These are phyloP conservation scores for Populus hybrid DNA, from an alignment of 441 rosid genomes.

Conservation along the genomic window DNA sequence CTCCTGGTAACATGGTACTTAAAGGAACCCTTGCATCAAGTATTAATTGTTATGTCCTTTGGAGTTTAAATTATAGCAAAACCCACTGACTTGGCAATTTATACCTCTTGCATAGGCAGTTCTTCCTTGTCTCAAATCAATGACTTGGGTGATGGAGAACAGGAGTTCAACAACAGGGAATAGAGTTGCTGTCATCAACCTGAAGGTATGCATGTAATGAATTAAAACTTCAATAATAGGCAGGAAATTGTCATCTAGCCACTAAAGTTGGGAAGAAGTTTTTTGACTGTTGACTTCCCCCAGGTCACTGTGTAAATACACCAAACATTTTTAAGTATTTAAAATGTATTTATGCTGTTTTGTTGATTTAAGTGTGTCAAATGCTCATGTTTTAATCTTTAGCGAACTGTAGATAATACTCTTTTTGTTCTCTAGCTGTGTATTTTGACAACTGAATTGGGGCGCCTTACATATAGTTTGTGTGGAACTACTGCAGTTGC, in stretches of 20 bases:
- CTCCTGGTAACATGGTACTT: slow-evolving; percentile 72
- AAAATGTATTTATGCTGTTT: not conserved
- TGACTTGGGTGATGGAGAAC: too few species aligned
- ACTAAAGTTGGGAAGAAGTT: slow-evolving; percentile 1
- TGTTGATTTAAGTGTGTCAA: slow-evolving; percentile 3
- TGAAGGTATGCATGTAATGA: slow-evolving; percentile 61
- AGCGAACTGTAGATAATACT: not conserved
- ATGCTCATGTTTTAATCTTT: not conserved
- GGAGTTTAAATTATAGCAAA: too few species aligned
- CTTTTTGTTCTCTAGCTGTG: not conserved
- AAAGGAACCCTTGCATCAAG: slow-evolving; percentile 1
- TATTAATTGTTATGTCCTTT: slow-evolving; percentile 8
- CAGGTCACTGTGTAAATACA: not conserved
- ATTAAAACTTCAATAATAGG: slow-evolving; percentile 9
- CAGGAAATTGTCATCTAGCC: slow-evolving; percentile 2
- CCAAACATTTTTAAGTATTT: slow-evolving; percentile 2
- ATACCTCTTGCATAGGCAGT: too few species aligned
- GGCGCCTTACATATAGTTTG: not conserved
- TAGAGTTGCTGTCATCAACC: slow-evolving; percentile 83
- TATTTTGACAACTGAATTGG: slow-evolving; percentile 11
- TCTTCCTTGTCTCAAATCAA: too few species aligned
- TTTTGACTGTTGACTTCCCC: not conserved
- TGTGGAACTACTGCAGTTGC: slow-evolving; percentile 52
- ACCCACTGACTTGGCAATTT: too few species aligned
- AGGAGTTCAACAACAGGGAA: slow-evolving; percentile 68